Evolutionary conservation across 805 yeast genomes (phyloP).

Genomic region (Saccharomycopsis olivae): DNA sequence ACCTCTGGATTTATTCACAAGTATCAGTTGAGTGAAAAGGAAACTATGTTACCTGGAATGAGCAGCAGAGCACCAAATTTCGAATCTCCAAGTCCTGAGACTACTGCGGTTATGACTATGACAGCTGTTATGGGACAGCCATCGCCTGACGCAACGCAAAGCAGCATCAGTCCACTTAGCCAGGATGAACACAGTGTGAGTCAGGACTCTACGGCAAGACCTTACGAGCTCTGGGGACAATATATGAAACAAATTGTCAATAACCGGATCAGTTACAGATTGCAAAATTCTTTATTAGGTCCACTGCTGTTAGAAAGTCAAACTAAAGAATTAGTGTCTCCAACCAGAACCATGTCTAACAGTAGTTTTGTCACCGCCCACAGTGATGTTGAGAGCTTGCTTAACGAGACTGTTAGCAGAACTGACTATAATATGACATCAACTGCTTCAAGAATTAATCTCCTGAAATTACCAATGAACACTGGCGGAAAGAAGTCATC

Average conservation of each 20-base stretch:
- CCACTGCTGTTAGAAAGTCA: not conserved
- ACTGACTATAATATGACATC: not conserved
- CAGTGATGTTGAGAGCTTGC: conserved; percentile 6
- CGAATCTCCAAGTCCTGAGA: too few relatives aligned
- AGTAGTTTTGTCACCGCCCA: conserved; percentile 10
- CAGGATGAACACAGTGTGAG: too few relatives aligned
- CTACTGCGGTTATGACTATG: too few relatives aligned
- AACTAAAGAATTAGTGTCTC: not conserved
- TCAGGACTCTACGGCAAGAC: too few relatives aligned
- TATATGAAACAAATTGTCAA: conserved; percentile 17
- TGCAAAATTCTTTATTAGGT: conserved; percentile 5
- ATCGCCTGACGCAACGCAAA: too few relatives aligned
- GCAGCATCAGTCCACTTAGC: too few relatives aligned
- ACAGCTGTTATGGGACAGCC: too few relatives aligned
- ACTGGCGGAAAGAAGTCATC: not conserved
- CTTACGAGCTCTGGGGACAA: conserved; percentile 15
- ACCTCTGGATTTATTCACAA: not conserved
- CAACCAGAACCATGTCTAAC: conserved; percentile 1
- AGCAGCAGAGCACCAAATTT: too few relatives aligned
- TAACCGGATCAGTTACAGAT: conserved; percentile 15
- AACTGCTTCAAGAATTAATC: not conserved
- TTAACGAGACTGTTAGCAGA: conserved; percentile 5
- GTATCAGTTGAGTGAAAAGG: not conserved
- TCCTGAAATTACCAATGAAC: conserved; percentile 3
- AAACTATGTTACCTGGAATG: too few relatives aligned